These are phyloP conservation scores for Podaxis sp. DNA, from an alignment of 768 basidiomycete species.

Conservation along the genomic window DNA sequence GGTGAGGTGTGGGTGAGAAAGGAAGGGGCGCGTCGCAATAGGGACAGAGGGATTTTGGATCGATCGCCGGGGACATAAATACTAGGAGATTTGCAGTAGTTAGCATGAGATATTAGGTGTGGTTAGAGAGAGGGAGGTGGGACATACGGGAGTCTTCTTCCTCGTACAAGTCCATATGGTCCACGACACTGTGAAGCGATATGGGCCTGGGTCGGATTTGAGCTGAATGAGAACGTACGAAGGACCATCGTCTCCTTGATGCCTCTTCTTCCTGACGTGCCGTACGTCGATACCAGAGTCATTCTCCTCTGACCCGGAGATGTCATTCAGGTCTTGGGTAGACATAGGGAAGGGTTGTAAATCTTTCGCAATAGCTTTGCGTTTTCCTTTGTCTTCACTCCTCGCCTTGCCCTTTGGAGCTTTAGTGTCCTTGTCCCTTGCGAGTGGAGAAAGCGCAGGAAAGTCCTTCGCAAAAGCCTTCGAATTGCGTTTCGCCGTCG, in stretches of 20 bases:
- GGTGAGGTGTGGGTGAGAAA: slow-evolving; percentile 53
- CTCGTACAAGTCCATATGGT: slow-evolving; percentile 23
- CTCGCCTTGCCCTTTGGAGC: neutral
- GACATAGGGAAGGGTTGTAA: slow-evolving; percentile 17
- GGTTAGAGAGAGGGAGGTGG: neutral
- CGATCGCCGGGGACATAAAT: slow-evolving; percentile 47
- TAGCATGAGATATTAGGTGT: neutral
- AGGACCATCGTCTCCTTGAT: neutral
- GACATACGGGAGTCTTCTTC: slow-evolving; percentile 41
- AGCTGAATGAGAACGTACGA: slow-evolving; percentile 1
- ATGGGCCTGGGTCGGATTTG: neutral
- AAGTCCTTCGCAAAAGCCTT: neutral
- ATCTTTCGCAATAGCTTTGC: slow-evolving; percentile 13
- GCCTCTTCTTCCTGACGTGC: slow-evolving; percentile 7
- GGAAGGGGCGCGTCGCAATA: slow-evolving; percentile 80
- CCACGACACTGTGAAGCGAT: neutral
- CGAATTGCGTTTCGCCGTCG: neutral
- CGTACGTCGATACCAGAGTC: neutral
- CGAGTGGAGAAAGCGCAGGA: slow-evolving; percentile 11
- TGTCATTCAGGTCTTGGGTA: slow-evolving; percentile 7
- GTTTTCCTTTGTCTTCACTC: neutral
- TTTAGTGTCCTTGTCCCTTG: neutral
- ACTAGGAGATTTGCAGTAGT: slow-evolving; percentile 34
- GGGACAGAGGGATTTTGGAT: slow-evolving; percentile 74
- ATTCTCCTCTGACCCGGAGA: neutral